Conservation (phyloP, 805 yeast genomes). For the Candida nitratophila region DNA sequence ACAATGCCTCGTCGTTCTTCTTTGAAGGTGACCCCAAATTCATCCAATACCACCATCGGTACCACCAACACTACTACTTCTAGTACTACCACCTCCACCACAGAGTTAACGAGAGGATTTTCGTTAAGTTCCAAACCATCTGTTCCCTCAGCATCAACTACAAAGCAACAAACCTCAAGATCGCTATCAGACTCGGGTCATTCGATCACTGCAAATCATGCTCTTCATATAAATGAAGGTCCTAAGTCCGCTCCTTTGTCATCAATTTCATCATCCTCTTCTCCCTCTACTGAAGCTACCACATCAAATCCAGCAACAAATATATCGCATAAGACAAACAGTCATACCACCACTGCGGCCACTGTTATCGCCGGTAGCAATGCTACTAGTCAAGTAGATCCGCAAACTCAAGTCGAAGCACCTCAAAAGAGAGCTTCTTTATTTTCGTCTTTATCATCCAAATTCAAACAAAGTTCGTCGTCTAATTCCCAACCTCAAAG, state of each 20-base stretch:
- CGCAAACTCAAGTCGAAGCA: conserved; percentile 7
- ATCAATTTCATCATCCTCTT: no score
- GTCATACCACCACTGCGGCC: neutral
- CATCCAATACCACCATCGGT: neutral
- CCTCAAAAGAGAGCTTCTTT: conserved; percentile 19
- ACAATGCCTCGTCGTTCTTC: neutral
- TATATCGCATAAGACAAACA: no score
- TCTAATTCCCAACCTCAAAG: conserved; percentile 9
- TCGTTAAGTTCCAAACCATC: neutral
- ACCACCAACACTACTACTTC: no score
- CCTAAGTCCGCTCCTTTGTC: no score
- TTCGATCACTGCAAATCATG: neutral
- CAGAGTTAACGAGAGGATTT: neutral
- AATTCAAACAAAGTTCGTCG: conserved; percentile 19
- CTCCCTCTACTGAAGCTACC: no score
- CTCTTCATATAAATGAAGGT: no score
- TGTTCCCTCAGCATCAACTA: neutral
- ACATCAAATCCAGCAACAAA: neutral
- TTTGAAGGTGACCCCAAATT: neutral
- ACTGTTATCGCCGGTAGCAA: no score
- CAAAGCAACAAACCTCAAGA: neutral
- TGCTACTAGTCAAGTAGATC: neutral
- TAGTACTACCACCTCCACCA: neutral
- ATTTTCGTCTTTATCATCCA: conserved; percentile 28
- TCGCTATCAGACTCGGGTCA: neutral